Evolutionary conservation across 2,329 filamentous ascomycete species (phyloP).

Genomic region (Colletotrichum salicis): DNA sequence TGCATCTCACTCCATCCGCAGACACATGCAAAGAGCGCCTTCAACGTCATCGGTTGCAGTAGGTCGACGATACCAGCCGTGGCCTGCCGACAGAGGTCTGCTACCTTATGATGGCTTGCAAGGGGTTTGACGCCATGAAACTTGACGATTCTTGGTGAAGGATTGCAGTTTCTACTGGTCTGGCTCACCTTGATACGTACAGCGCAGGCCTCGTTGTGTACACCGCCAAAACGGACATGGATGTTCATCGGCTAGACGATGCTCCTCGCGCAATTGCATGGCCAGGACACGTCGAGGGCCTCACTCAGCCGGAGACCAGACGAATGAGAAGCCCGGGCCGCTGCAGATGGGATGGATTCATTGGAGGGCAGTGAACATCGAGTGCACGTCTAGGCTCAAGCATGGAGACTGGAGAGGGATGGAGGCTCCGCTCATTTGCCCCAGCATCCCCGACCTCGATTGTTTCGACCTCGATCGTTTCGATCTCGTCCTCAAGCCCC

Average conservation of each 20-base stretch:
- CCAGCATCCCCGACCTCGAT: slow-evolving; percentile 23
- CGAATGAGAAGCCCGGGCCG: not conserved
- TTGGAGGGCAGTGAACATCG: not conserved
- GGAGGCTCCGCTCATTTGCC: slow-evolving; percentile 10
- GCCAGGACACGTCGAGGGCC: not conserved
- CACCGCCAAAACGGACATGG: slow-evolving; percentile 30
- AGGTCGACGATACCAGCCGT: not conserved
- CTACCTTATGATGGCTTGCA: not conserved
- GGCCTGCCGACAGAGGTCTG: not conserved
- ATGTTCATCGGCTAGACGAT: not conserved
- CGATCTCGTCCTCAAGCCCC: slow-evolving; percentile 29
- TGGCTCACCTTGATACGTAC: not conserved
- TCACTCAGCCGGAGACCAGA: slow-evolving; percentile 1
- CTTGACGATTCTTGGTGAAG: not conserved
- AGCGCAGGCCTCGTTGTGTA: not conserved
- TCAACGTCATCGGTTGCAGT: slow-evolving; percentile 18
- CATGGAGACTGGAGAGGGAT: not conserved
- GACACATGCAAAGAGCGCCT: not conserved
- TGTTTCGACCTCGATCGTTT: slow-evolving; percentile 24
- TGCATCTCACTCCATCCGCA: not conserved
- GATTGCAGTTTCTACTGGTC: not conserved
- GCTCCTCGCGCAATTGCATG: slow-evolving; percentile 8
- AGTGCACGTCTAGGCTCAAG: too few species aligned
- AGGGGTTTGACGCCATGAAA: not conserved
- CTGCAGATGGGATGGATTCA: slow-evolving; percentile 18